Conservation (phyloP, 345 rosid species). For the Acer yangbiense region DNA sequence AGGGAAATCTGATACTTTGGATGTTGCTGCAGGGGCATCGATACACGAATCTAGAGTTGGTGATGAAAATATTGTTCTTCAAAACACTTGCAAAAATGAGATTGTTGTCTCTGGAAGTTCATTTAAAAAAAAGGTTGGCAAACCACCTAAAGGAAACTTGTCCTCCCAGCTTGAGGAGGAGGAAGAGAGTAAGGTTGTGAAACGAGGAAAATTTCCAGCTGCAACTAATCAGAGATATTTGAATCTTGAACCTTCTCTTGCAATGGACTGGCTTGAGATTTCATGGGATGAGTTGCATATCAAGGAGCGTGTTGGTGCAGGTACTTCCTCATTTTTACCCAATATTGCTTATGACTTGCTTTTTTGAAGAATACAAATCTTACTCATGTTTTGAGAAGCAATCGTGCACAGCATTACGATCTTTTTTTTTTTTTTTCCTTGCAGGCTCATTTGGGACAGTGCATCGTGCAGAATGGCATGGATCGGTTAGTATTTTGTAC, state of each 20-base stretch:
- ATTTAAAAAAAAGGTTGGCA: conserved; percentile 27
- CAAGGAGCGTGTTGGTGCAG: conserved; percentile 96
- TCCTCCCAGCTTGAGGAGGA: conserved; percentile 42
- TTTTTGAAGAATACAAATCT: neutral
- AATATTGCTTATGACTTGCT: neutral
- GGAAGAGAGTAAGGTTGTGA: conserved; percentile 42
- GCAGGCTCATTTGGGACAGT: conserved; percentile 97
- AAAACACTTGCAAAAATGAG: conserved; percentile 42
- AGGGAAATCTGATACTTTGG: conserved; percentile 28
- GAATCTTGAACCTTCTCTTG: conserved; percentile 90
- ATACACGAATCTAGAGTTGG: conserved; percentile 30
- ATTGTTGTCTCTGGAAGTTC: conserved; percentile 34
- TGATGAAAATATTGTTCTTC: conserved; percentile 28
- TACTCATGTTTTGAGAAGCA: conserved; percentile 1
- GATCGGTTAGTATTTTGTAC: conserved; percentile 65
- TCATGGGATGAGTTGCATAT: conserved; percentile 89
- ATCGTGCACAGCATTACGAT: neutral
- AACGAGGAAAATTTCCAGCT: conserved; percentile 37
- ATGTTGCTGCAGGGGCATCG: conserved; percentile 27
- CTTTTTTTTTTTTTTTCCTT: conserved; percentile 3
- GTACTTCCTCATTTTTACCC: conserved; percentile 41
- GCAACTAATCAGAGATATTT: conserved; percentile 58
- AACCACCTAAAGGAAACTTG: conserved; percentile 37
- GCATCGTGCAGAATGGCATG: conserved; percentile 99
- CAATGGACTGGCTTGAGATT: conserved; percentile 97